Evolutionary conservation across 2,329 filamentous ascomycete genomes (phyloP).

Genomic region (Fonsecaea erecta): DNA sequence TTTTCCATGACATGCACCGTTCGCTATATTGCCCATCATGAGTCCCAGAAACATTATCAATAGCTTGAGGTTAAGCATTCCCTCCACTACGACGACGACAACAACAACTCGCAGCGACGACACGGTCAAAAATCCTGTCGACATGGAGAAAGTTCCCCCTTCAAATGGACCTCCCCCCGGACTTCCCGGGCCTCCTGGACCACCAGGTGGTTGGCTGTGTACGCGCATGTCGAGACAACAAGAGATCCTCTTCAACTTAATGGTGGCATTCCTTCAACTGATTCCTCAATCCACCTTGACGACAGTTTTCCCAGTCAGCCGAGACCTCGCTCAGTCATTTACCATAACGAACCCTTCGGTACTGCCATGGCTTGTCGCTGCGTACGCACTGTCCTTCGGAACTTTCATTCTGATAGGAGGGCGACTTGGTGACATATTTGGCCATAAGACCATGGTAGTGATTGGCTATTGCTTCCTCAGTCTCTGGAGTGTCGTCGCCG

Average conservation of each 20-base stretch:
- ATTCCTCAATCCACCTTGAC: conserved; percentile 44
- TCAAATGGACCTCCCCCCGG: conserved; percentile 4
- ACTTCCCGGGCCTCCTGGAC: conserved; percentile 24
- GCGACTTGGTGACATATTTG: conserved; percentile 51
- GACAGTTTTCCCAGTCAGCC: conserved; percentile 47
- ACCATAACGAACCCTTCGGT: conserved; percentile 41
- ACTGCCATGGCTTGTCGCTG: conserved; percentile 49
- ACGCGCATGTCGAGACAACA: conserved; percentile 29
- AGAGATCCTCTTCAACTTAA: conserved; percentile 46
- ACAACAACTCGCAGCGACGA: background rate
- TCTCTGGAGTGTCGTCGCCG: conserved; percentile 48
- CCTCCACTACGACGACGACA: conserved; percentile 5
- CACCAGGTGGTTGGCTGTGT: conserved; percentile 33
- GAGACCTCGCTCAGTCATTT: conserved; percentile 53
- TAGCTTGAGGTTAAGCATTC: conserved; percentile 19
- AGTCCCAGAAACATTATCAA: background rate
- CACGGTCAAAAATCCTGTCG: background rate
- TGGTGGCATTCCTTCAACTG: conserved; percentile 55
- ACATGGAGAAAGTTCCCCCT: conserved; percentile 21
- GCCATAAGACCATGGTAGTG: conserved; percentile 49
- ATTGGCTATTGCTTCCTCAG: conserved; percentile 49
- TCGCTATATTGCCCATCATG: conserved; percentile 4
- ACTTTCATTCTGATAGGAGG: conserved; percentile 53
- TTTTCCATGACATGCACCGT: background rate
- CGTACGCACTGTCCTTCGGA: conserved; percentile 50